Evolutionary conservation across 495 filamentous ascomycete species (phyloP).

Genomic region (Aspergillus sclerotiicarbonarius): DNA sequence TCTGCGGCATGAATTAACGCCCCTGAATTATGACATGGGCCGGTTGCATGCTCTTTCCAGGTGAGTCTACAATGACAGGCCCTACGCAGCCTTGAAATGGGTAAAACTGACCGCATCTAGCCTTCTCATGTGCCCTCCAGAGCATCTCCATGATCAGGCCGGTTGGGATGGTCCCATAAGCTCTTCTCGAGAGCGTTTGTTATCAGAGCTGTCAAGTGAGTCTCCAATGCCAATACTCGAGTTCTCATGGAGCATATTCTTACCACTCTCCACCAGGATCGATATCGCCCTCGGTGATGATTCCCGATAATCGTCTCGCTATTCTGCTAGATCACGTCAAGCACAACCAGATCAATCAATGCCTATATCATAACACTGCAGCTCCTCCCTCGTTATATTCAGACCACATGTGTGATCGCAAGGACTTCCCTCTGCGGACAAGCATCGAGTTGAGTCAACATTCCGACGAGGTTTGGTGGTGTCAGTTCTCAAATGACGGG

Average conservation of each 20-base stretch:
- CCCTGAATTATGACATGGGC: constrained; percentile 73
- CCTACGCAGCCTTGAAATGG: not conserved
- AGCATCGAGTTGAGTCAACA: constrained; percentile 69
- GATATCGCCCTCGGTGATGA: constrained; percentile 97
- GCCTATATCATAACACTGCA: constrained; percentile 85
- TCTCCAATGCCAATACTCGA: not conserved
- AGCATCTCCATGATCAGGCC: constrained; percentile 78
- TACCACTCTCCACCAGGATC: constrained; percentile 57
- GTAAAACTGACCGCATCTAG: constrained; percentile 33
- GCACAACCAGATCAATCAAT: constrained; percentile 73
- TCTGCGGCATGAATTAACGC: constrained; percentile 82
- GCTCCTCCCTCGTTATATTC: constrained; percentile 79
- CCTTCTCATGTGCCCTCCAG: constrained; percentile 82
- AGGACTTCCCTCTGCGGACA: constrained; percentile 71
- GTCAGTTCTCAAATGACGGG: constrained; percentile 88
- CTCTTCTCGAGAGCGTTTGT: constrained; percentile 68
- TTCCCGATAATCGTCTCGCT: constrained; percentile 90
- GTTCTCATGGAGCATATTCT: not conserved
- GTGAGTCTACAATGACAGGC: constrained; percentile 37
- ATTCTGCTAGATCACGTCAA: constrained; percentile 81
- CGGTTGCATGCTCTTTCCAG: constrained; percentile 81
- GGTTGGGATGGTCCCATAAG: constrained; percentile 85
- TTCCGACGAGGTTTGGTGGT: constrained; percentile 83
- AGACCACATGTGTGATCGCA: constrained; percentile 80
- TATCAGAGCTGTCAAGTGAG: constrained; percentile 83